phyloP scores from a whole-genome alignment of 1,139 yeast species.

The Candida sp. region DNA sequence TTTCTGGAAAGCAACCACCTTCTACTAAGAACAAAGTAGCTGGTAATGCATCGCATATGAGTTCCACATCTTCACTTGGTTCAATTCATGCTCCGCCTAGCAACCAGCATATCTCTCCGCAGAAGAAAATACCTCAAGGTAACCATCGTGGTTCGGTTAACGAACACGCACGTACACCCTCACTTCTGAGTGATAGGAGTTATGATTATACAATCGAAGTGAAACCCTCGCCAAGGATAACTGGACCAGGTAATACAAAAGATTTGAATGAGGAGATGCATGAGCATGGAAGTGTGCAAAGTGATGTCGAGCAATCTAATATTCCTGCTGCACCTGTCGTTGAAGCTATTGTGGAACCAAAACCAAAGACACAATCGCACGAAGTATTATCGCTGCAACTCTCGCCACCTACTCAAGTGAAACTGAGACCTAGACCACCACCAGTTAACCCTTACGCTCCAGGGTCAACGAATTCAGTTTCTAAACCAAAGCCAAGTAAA shows the following conservation, averaged over 20 bases:
- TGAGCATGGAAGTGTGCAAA: neutral
- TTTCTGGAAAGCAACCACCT: neutral
- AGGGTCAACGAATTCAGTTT: constrained; percentile 13
- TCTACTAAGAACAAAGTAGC: neutral
- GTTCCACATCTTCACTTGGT: constrained; percentile 9
- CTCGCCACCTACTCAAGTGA: constrained; percentile 11
- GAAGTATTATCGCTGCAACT: constrained; percentile 5
- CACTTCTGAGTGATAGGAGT: constrained; percentile 31
- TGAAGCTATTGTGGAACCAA: constrained; percentile 2
- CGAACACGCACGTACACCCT: constrained; percentile 16
- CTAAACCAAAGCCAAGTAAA: constrained; percentile 15
- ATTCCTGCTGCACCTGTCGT: neutral
- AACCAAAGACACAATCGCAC: constrained; percentile 6
- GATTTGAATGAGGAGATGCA: neutral
- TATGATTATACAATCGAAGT: constrained; percentile 28
- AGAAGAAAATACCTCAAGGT: neutral
- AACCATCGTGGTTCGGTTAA: neutral
- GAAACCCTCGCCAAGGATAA: constrained; percentile 15
- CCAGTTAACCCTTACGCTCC: constrained; percentile 40
- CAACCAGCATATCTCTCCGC: neutral
- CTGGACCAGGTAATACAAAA: constrained; percentile 2
- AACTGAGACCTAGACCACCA: constrained; percentile 12
- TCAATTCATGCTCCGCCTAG: constrained; percentile 4
- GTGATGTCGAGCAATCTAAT: neutral
- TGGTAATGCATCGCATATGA: neutral